Percentiles rank a stretch among this genome's conserved stretches.
Evolutionary conservation across 1,139 yeast species (phyloP).

Genomic region (Chernovozyma sophiae-reginae): DNA sequence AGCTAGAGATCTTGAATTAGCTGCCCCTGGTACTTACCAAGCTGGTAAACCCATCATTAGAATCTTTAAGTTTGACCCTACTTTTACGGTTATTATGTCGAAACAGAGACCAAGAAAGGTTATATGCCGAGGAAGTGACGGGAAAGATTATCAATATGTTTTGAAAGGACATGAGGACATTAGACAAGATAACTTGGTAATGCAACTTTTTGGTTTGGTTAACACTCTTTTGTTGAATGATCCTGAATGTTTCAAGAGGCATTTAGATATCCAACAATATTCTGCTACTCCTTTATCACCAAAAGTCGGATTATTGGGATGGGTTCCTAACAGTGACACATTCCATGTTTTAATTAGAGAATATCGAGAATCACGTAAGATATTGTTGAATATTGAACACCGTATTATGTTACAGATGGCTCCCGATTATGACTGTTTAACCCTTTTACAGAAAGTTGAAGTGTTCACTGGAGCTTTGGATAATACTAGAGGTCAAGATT

Average conservation of each 20-base stretch:
- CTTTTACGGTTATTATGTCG: conserved; percentile 84
- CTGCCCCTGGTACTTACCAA: conserved; percentile 89
- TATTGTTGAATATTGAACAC: conserved; percentile 86
- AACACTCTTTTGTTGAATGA: conserved; percentile 86
- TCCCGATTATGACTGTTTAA: conserved; percentile 89
- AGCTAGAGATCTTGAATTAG: conserved; percentile 77
- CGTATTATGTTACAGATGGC: conserved; percentile 98
- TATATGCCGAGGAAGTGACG: conserved; percentile 81
- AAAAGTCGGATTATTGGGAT: conserved; percentile 91
- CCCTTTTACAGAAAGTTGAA: conserved; percentile 88
- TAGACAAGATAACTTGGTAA: conserved; percentile 93
- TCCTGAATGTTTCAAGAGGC: conserved; percentile 94
- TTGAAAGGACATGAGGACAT: conserved; percentile 98
- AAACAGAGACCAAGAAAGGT: conserved; percentile 93
- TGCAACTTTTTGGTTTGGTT: conserved; percentile 95
- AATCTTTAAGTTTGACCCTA: conserved; percentile 75
- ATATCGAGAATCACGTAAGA: conserved; percentile 87
- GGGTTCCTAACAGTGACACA: conserved; percentile 98
- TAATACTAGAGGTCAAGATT: conserved; percentile 93
- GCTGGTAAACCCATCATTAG: conserved; percentile 79
- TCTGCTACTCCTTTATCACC: conserved; percentile 96
- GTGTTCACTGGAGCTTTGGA: conserved; percentile 95
- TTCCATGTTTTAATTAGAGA: conserved; percentile 91
- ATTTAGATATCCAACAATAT: conserved; percentile 85
- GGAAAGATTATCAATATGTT: conserved; percentile 75